Conservation (phyloP, 805 yeast genomes). For the Isabelozyma pseudorhagii region DNA sequence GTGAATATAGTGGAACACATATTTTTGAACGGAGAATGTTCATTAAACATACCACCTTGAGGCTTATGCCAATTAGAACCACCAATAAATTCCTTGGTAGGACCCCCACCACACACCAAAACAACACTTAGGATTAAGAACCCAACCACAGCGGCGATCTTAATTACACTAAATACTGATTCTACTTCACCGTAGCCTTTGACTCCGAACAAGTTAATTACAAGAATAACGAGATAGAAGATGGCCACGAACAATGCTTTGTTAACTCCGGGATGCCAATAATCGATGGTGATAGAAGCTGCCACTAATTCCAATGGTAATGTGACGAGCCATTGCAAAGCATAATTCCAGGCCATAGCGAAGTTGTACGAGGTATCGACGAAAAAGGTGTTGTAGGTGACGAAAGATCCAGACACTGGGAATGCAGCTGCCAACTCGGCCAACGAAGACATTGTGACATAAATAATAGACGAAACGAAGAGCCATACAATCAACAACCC, state of each 20-base stretch:
- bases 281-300: slow-evolving; percentile 30
- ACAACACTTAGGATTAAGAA: slow-evolving; percentile 56
- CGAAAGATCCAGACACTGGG: slow-evolving; percentile 64
- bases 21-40: slow-evolving; percentile 50
- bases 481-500: slow-evolving; percentile 55
- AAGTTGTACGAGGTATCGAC: slow-evolving; percentile 62
- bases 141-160: slow-evolving; percentile 57
- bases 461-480: slow-evolving; percentile 55
- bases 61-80: slow-evolving; percentile 58
- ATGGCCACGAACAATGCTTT: slow-evolving; percentile 57
- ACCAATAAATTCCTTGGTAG: slow-evolving; percentile 55
- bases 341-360: slow-evolving; percentile 52
- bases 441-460: slow-evolving; percentile 56
- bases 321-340: slow-evolving; percentile 35
- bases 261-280: slow-evolving; percentile 29
- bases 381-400: slow-evolving; percentile 59
- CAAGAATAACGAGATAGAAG: slow-evolving; percentile 48
- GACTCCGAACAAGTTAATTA: slow-evolving; percentile 59
- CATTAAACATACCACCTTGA: slow-evolving; percentile 45
- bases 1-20: slow-evolving; percentile 58
- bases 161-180: slow-evolving; percentile 51
- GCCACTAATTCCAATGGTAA: slow-evolving; percentile 36
- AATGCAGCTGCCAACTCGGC: slow-evolving; percentile 60
- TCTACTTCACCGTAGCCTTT: slow-evolving; percentile 71
- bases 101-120: slow-evolving; percentile 58